These are phyloP conservation scores for Kwoniella sp. DNA, from an alignment of 768 basidiomycete genomes.

Conservation along the genomic window DNA sequence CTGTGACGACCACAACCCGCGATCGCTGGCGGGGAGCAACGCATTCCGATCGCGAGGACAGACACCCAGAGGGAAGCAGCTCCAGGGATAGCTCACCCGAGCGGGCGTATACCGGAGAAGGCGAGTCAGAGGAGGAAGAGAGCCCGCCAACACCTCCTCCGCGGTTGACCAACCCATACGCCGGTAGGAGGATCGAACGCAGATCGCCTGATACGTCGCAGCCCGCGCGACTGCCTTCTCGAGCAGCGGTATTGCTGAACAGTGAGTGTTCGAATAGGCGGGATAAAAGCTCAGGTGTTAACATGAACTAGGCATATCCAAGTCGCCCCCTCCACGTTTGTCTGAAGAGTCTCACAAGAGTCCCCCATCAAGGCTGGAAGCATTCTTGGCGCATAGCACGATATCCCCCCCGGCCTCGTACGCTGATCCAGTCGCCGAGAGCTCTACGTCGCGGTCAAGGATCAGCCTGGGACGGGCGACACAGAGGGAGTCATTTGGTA, in stretches of 20 bases:
- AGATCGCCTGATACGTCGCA: constrained; percentile 3
- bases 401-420: not conserved
- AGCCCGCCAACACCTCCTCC: constrained; percentile 41
- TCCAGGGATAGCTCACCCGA: not conserved
- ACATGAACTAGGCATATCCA: too few species aligned
- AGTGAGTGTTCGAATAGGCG: constrained; percentile 10
- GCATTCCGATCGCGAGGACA: not conserved
- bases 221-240: constrained; percentile 6
- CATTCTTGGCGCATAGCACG: constrained; percentile 23
- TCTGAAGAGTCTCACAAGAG: not conserved
- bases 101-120: not conserved
- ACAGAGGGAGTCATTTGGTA: too few species aligned
- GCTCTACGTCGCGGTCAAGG: not conserved
- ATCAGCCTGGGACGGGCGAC: too few species aligned
- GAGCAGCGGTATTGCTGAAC: constrained; percentile 20
- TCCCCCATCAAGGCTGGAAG: constrained; percentile 18
- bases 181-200: constrained; percentile 5
- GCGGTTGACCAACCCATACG: constrained; percentile 30
- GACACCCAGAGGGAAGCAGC: not conserved
- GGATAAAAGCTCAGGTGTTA: not conserved
- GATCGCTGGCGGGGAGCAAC: not conserved
- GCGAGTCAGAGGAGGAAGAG: constrained; percentile 15
- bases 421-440: not conserved
- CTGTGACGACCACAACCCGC: not conserved
- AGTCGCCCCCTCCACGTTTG: not conserved